Conservation (phyloP, 2,329 filamentous ascomycete genomes). For the Calonectria naviculata region DNA sequence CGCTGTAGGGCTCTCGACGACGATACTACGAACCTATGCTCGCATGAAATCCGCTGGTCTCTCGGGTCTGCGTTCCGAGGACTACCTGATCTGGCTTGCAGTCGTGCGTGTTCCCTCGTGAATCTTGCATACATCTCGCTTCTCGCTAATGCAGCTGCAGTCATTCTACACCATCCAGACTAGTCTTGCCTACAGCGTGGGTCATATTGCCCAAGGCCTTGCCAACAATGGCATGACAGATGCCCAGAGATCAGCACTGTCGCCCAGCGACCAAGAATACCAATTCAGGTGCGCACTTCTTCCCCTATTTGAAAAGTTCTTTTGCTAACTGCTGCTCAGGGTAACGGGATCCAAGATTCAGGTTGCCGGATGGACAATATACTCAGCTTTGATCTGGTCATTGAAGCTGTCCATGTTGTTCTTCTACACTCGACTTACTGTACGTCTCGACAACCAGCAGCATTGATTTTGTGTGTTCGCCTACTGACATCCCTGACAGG, state of each 20-base stretch:
- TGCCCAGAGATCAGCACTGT: conserved; percentile 55
- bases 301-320: rapidly evolving
- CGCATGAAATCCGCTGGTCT: conserved; percentile 38
- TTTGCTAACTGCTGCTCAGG: conserved; percentile 36
- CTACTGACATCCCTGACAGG: conserved; percentile 37
- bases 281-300: conserved; percentile 39
- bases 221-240: conserved; percentile 67
- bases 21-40: conserved; percentile 44
- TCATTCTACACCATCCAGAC: conserved; percentile 62
- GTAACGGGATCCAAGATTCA: conserved; percentile 66
- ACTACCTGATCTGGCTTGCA: conserved; percentile 41
- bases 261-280: conserved; percentile 55
- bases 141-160: conserved; percentile 42
- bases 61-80: conserved; percentile 40
- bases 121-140: neutral
- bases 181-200: conserved; percentile 59
- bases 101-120: conserved; percentile 14
- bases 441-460: conserved; percentile 4
- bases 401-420: conserved; percentile 66
- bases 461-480: no score
- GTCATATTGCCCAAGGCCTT: conserved; percentile 57
- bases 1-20: conserved; percentile 38
- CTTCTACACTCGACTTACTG: conserved; percentile 65
- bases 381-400: conserved; percentile 62
- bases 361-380: conserved; percentile 64